These are phyloP conservation scores for Fusarium abutilonis DNA, from an alignment of 2,329 filamentous ascomycete species.

Conservation along the genomic window DNA sequence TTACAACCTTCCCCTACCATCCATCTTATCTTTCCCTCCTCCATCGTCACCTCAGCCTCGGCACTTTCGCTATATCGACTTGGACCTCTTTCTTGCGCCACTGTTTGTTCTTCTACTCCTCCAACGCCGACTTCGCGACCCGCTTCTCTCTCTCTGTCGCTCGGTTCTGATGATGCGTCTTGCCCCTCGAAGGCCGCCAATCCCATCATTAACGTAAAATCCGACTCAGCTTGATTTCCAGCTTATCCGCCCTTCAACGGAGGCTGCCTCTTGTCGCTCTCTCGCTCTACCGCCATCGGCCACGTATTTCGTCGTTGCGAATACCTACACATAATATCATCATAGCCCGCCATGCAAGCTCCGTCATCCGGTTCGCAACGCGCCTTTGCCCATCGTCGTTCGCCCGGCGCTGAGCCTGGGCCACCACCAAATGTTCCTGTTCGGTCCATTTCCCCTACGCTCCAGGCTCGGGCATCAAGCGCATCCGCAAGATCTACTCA, in stretches of 20 bases:
- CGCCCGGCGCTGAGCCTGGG: slow-evolving; percentile 69
- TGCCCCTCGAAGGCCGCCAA: slow-evolving; percentile 42
- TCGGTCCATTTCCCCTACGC: slow-evolving; percentile 69
- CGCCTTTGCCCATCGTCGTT: slow-evolving; percentile 65
- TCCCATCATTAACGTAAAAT: slow-evolving; percentile 38
- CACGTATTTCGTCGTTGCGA: slow-evolving; percentile 15
- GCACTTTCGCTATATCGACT: slow-evolving; percentile 16
- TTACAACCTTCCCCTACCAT: too few species aligned
- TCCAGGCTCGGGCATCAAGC: slow-evolving; percentile 71
- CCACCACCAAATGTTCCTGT: slow-evolving; percentile 65
- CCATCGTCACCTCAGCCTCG: slow-evolving; percentile 22
- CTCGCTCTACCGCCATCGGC: not conserved
- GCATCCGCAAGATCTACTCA: slow-evolving; percentile 72
- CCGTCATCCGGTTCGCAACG: slow-evolving; percentile 57
- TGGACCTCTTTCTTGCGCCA: slow-evolving; percentile 5
- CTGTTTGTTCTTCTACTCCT: not conserved
- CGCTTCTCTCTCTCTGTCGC: slow-evolving; percentile 22
- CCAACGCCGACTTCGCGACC: slow-evolving; percentile 20
- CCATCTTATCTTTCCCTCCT: slow-evolving; percentile 16
- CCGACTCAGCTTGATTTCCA: slow-evolving; percentile 20
- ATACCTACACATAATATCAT: slow-evolving; percentile 1
- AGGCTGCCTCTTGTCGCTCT: slow-evolving; percentile 8
- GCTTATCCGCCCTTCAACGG: slow-evolving; percentile 5
- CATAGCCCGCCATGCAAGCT: slow-evolving; percentile 36
- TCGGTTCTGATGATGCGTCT: slow-evolving; percentile 44